Evolutionary conservation across 208 protist species (phyloP).

Genomic region (Willaertia magna): DNA sequence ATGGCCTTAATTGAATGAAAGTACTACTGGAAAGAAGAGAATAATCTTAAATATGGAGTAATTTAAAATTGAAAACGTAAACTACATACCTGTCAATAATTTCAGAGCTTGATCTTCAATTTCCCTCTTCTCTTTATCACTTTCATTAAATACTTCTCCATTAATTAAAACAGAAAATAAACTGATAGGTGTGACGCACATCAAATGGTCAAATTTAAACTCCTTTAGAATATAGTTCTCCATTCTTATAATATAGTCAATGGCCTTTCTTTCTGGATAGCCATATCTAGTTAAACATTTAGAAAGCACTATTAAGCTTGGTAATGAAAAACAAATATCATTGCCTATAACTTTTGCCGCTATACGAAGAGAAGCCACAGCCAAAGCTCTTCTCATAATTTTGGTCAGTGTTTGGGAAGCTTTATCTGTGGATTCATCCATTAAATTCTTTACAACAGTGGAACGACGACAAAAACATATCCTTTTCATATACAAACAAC

Average conservation of each 20-base stretch:
- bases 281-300: background rate
- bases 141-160: background rate
- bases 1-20: background rate
- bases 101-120: no score
- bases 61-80: no score
- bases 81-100: no score
- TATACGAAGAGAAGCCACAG: background rate
- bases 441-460: no score
- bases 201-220: background rate
- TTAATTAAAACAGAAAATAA: background rate
- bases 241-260: background rate
- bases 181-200: background rate
- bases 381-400: background rate
- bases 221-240: background rate
- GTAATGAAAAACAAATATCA: background rate
- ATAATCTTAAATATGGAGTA: no score
- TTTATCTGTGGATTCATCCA: background rate
- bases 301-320: background rate
- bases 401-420: background rate
- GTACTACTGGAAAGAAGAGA: background rate
- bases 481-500: background rate
- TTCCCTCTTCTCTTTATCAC: no score
- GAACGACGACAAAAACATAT: background rate
- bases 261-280: background rate
- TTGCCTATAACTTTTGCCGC: background rate